Evolutionary conservation across 2,329 filamentous ascomycete genomes (phyloP).

Genomic region (Juglanconis sp.): DNA sequence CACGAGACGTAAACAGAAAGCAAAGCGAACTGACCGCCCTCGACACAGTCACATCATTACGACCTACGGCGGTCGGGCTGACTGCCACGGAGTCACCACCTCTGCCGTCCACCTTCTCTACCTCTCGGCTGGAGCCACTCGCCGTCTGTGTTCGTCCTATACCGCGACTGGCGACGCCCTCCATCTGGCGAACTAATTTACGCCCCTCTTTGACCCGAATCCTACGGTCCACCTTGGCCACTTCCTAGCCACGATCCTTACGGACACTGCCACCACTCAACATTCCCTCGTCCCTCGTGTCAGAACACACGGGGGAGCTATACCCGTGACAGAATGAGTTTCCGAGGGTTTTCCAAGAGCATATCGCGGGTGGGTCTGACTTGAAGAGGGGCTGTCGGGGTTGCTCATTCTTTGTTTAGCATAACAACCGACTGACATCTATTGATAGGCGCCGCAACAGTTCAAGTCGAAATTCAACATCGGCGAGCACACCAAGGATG

Average conservation of each 20-base stretch:
- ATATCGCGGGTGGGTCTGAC: slow-evolving; percentile 68
- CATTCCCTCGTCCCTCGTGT: background rate
- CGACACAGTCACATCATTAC: slow-evolving; percentile 14
- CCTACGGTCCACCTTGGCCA: background rate
- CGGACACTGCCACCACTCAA: background rate
- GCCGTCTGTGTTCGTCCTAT: background rate
- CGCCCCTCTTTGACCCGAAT: background rate
- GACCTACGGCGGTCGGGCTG: background rate
- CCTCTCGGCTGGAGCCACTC: background rate
- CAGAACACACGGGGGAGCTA: background rate
- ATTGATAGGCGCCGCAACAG: slow-evolving; percentile 73
- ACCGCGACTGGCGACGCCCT: background rate
- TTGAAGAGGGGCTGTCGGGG: too few relatives aligned
- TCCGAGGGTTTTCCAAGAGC: slow-evolving; percentile 93
- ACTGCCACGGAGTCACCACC: background rate
- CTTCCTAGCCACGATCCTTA: background rate
- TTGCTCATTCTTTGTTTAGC: slow-evolving; percentile 22
- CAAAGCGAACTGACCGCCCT: slow-evolving; percentile 8
- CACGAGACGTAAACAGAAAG: background rate
- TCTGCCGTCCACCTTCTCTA: too few relatives aligned
- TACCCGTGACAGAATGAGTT: slow-evolving; percentile 68
- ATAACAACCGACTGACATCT: slow-evolving; percentile 22
- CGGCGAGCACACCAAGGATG: slow-evolving; percentile 91
- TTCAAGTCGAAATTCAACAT: slow-evolving; percentile 92
- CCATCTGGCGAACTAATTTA: background rate